Conservation (phyloP, 176 grass and related monocot genomes). For the Pontederia paniculata region DNA sequence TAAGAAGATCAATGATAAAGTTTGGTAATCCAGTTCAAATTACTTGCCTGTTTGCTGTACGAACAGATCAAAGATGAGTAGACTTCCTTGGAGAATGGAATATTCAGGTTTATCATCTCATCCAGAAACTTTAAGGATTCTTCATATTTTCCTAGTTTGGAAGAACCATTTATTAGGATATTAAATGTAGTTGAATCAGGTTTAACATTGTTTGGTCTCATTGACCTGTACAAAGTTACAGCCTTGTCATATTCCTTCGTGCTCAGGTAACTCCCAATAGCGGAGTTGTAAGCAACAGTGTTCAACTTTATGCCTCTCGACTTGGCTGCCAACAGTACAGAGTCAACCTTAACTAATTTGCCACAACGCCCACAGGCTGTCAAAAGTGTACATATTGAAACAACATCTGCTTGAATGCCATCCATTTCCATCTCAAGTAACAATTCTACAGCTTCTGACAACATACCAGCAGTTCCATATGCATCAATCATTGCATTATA, state of each 20-base stretch:
- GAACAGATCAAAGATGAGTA: slow-evolving; percentile 81
- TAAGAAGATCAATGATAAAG: slow-evolving; percentile 15
- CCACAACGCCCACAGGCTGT: slow-evolving; percentile 52
- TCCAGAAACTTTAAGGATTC: slow-evolving; percentile 72
- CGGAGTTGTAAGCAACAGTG: slow-evolving; percentile 83
- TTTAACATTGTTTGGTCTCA: slow-evolving; percentile 54
- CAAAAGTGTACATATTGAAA: slow-evolving; percentile 89
- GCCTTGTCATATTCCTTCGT: slow-evolving; percentile 70
- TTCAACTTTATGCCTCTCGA: slow-evolving; percentile 65
- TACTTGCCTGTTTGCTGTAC: slow-evolving; percentile 74
- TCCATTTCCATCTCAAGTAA: slow-evolving; percentile 75
- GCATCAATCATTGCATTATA: slow-evolving; percentile 98
- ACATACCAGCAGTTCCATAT: slow-evolving; percentile 77
- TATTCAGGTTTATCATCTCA: slow-evolving; percentile 51
- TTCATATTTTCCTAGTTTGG: slow-evolving; percentile 50
- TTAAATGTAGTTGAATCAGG: slow-evolving; percentile 78
- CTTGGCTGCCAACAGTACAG: slow-evolving; percentile 51
- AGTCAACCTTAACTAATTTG: slow-evolving; percentile 64
- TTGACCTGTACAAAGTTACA: slow-evolving; percentile 52
- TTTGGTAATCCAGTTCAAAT: no score
- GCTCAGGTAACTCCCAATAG: slow-evolving; percentile 74
- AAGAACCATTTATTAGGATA: slow-evolving; percentile 75
- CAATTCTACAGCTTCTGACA: slow-evolving; percentile 51
- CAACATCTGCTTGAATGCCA: slow-evolving; percentile 61
- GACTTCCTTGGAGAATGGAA: slow-evolving; percentile 80